A percentile compares a stretch with the other conserved stretches of the same genome.
Conservation (phyloP, 75 land plant genomes). For the Cunninghamia lanceolata region DNA sequence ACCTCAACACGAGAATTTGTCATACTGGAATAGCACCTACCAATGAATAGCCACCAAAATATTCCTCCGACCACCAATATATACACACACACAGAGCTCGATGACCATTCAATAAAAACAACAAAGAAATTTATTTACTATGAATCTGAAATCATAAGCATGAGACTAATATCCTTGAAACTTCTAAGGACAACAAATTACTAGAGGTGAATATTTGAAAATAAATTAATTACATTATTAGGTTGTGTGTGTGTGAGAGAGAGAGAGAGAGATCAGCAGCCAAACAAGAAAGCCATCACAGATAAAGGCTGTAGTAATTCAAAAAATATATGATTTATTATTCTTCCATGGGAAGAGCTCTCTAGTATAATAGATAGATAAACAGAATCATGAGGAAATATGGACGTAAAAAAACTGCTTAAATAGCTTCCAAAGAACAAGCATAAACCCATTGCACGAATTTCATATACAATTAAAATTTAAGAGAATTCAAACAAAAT, state of each 20-base stretch:
- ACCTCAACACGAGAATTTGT: background rate
- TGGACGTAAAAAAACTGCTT: background rate
- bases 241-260: too few species aligned
- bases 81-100: background rate
- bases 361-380: background rate
- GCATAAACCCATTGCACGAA: background rate
- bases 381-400: background rate
- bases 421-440: background rate
- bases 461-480: background rate
- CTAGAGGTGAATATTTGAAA: background rate
- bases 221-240: background rate
- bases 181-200: background rate
- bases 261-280: too few species aligned
- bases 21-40: background rate
- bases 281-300: too few species aligned
- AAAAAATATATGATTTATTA: background rate
- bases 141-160: background rate
- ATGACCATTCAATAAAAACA: background rate
- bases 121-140: background rate
- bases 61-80: too few species aligned
- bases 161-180: background rate
- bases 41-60: background rate
- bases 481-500: background rate
- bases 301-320: too few species aligned
- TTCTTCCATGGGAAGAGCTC: background rate